These are phyloP conservation scores for Epichloe coenophiala DNA, from an alignment of 2,329 filamentous ascomycete species.

Conservation along the genomic window DNA sequence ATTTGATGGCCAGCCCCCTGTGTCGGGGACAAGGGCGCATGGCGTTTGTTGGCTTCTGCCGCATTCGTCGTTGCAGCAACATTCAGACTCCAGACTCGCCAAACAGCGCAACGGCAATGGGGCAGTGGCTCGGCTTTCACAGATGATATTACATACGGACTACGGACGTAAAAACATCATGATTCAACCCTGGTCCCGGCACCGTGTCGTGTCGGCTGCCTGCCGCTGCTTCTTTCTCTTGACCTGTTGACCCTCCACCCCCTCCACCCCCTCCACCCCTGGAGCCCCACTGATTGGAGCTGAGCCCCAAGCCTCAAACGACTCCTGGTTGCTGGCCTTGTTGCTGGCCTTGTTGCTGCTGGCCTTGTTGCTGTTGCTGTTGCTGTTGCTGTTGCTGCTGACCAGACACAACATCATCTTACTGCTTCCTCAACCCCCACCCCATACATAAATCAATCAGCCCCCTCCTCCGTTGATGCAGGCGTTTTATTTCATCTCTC, in stretches of 20 bases:
- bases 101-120: too few species aligned
- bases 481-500: slow-evolving; percentile 2
- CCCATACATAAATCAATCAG: slow-evolving; percentile 5
- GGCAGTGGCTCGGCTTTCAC: too few species aligned
- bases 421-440: slow-evolving; percentile 8
- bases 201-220: not conserved
- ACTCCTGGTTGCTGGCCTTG: not conserved
- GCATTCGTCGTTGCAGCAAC: too few species aligned
- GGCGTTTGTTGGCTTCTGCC: too few species aligned
- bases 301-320: slow-evolving; percentile 12
- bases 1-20: not conserved
- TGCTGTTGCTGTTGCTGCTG: not conserved
- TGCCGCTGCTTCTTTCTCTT: slow-evolving; percentile 4
- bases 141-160: too few species aligned
- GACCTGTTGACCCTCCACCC: too few species aligned
- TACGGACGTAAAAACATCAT: too few species aligned
- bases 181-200: too few species aligned
- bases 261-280: not conserved
- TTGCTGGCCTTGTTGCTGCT: too few species aligned
- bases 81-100: too few species aligned
- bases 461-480: slow-evolving; percentile 2
- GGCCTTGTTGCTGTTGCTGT: too few species aligned
- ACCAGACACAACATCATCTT: slow-evolving; percentile 4
- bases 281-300: slow-evolving; percentile 6
- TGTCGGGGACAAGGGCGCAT: not conserved